phyloP scores from a whole-genome alignment of 768 basidiomycete genomes.

The Russula virescens region DNA sequence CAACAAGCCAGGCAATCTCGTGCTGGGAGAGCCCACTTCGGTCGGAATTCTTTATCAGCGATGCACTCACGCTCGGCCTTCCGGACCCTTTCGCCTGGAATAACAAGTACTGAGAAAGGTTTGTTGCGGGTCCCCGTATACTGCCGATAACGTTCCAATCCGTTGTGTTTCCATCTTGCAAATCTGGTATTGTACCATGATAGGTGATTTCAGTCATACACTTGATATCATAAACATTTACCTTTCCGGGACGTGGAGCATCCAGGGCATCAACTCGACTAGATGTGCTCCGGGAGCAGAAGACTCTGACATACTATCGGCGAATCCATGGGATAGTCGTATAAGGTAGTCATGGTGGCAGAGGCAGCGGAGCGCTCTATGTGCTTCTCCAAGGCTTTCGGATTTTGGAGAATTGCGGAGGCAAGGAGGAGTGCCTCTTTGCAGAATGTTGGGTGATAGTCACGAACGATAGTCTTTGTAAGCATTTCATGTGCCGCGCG shows the following conservation, averaged over 20 bases:
- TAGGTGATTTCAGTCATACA: no score
- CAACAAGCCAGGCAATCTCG: constrained; percentile 21
- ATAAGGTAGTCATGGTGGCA: constrained; percentile 11
- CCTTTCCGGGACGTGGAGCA: constrained; percentile 12
- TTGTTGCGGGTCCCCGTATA: background rate
- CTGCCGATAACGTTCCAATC: background rate
- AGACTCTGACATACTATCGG: background rate
- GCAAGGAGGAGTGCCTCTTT: constrained; percentile 12
- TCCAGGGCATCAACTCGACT: constrained; percentile 17
- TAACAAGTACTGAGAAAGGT: no score
- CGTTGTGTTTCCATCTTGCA: constrained; percentile 15
- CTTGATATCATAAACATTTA: background rate
- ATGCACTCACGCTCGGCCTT: no score
- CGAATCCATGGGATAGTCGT: constrained; percentile 4
- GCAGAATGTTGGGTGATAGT: constrained; percentile 7
- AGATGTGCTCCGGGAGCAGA: constrained; percentile 6
- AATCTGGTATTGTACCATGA: background rate
- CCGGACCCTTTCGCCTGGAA: no score
- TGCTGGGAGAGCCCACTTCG: constrained; percentile 14
- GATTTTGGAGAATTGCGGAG: background rate
- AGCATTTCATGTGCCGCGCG: constrained; percentile 12
- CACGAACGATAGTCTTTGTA: constrained; percentile 4
- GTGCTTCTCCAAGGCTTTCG: background rate
- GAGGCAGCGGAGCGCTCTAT: constrained; percentile 12
- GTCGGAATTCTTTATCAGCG: constrained; percentile 8